Conservation (phyloP, 164 flowering plant species). For the Aristolochia californica region DNA sequence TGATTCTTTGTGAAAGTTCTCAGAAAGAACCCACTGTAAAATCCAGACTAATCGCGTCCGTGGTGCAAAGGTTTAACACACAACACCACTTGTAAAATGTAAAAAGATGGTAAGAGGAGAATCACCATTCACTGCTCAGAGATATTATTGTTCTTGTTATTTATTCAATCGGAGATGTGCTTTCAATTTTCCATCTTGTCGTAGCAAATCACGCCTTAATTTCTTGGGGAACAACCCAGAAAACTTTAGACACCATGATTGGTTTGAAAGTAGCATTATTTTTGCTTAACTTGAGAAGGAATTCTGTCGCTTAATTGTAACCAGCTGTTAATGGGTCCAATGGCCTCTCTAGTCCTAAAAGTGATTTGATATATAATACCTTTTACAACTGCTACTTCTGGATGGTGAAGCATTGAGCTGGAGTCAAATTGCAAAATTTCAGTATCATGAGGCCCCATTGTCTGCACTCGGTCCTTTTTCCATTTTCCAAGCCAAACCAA, state of each 20-base stretch:
- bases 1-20: constrained; percentile 38
- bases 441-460: no score
- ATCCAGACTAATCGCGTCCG: constrained; percentile 31
- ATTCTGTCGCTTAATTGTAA: constrained; percentile 27
- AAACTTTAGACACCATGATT: background rate
- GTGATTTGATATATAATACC: constrained; percentile 20
- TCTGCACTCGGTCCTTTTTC: constrained; percentile 10
- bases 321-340: constrained; percentile 52
- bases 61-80: constrained; percentile 21
- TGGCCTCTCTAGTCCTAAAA: constrained; percentile 18
- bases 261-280: background rate
- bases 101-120: no score
- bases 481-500: constrained; percentile 12
- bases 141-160: constrained; percentile 8
- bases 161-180: constrained; percentile 11
- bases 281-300: constrained; percentile 28
- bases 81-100: constrained; percentile 28
- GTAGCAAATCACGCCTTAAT: background rate
- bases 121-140: constrained; percentile 11
- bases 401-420: constrained; percentile 29
- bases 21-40: constrained; percentile 26
- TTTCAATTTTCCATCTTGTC: background rate
- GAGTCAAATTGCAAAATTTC: constrained; percentile 29
- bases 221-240: background rate
- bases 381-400: constrained; percentile 3